Conservation (phyloP, 441 rosid species). For the Euphorbia celastroides region DNA sequence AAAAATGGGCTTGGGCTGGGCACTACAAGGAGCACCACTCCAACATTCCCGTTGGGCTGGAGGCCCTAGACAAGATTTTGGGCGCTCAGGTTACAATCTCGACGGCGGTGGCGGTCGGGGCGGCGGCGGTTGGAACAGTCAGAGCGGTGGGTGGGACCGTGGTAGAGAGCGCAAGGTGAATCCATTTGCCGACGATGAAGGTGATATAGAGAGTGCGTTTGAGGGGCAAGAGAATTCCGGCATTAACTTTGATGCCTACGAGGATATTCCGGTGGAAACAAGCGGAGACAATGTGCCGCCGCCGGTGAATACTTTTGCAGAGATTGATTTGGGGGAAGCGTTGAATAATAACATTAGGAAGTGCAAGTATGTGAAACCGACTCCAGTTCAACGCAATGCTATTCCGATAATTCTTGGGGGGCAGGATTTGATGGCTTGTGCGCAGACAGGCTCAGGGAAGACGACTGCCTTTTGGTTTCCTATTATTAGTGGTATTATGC, state of each 20-base stretch:
- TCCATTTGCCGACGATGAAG: constrained; percentile 61
- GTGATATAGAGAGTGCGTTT: constrained; percentile 28
- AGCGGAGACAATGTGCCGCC: constrained; percentile 80
- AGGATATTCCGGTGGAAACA: constrained; percentile 87
- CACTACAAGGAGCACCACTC: too few relatives aligned
- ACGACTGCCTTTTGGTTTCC: constrained; percentile 96
- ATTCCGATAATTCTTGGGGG: constrained; percentile 72
- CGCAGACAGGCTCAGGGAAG: constrained; percentile 93
- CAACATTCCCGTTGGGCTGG: constrained; percentile 36
- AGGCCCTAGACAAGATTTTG: constrained; percentile 32
- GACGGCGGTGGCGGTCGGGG: constrained; percentile 28
- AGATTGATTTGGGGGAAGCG: constrained; percentile 76
- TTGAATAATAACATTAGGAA: constrained; percentile 63
- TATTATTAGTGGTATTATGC: constrained; percentile 76
- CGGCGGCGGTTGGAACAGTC: constrained; percentile 42
- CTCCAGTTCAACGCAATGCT: constrained; percentile 86
- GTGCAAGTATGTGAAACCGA: constrained; percentile 90
- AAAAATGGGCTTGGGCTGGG: too few relatives aligned
- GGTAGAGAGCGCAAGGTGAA: constrained; percentile 64
- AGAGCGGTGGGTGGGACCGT: constrained; percentile 47
- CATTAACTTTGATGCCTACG: constrained; percentile 86
- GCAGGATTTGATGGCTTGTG: constrained; percentile 95
- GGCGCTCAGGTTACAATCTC: constrained; percentile 26
- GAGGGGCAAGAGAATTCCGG: constrained; percentile 61
- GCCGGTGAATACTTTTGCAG: constrained; percentile 75